These are phyloP conservation scores for Porodaedalea pini DNA, from an alignment of 1,284 basidiomycete species.

Conservation along the genomic window DNA sequence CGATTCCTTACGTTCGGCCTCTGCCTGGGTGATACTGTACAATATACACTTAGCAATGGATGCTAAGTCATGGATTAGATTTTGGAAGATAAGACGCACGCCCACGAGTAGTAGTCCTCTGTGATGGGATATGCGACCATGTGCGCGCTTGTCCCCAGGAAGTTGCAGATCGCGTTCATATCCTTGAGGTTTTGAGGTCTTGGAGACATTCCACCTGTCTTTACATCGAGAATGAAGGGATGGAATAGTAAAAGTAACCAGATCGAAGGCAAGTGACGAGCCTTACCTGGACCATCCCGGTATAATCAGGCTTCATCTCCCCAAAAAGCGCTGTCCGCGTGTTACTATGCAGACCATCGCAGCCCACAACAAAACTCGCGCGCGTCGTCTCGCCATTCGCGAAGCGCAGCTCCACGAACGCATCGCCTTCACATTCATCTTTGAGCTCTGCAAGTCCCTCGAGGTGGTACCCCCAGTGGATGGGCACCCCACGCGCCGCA, in stretches of 20 bases:
- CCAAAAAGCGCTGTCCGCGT: conserved; percentile 41
- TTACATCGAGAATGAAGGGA: neutral
- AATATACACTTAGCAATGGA: neutral
- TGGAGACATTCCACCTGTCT: conserved; percentile 38
- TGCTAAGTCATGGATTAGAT: neutral
- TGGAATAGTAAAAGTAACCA: neutral
- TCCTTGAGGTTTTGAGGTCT: conserved; percentile 26
- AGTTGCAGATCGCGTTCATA: conserved; percentile 30
- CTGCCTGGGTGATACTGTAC: conserved; percentile 35
- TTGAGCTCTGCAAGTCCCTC: conserved; percentile 31
- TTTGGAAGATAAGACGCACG: conserved; percentile 31
- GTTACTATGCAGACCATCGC: conserved; percentile 45
- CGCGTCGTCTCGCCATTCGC: conserved; percentile 37
- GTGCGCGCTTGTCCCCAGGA: conserved; percentile 38
- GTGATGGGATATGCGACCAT: conserved; percentile 39
- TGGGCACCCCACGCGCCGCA: conserved; percentile 33
- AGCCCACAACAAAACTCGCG: conserved; percentile 43
- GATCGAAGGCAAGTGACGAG: neutral
- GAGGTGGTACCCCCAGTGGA: conserved; percentile 38
- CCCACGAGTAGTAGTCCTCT: conserved; percentile 36
- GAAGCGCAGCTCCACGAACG: conserved; percentile 34
- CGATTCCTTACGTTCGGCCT: conserved; percentile 40
- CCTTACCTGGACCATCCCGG: conserved; percentile 40
- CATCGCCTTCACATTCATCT: conserved; percentile 23
- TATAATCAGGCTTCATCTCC: conserved; percentile 35